phyloP scores from a whole-genome alignment of 164 flowering plant species.

The Chloranthus sessilifolius region DNA sequence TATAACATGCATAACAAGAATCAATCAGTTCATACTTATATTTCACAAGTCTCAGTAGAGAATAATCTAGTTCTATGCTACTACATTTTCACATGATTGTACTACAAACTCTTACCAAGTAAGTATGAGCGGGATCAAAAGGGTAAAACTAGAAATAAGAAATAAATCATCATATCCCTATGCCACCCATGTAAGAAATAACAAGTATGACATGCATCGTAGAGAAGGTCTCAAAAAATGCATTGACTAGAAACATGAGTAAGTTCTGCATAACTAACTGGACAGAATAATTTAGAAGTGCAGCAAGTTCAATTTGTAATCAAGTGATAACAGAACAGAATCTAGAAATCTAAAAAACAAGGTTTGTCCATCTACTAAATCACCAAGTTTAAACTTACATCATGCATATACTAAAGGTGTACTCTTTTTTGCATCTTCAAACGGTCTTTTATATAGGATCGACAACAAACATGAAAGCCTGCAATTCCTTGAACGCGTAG shows the following conservation, averaged over 20 bases:
- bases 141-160: neutral
- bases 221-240: neutral
- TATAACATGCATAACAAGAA: neutral
- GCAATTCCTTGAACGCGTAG: slow-evolving; percentile 1
- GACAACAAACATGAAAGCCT: slow-evolving; percentile 8
- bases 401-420: neutral
- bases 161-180: too few relatives aligned
- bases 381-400: neutral
- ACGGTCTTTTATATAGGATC: neutral
- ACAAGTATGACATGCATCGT: neutral
- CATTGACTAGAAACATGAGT: neutral
- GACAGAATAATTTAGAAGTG: neutral
- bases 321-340: too few relatives aligned
- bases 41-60: too few relatives aligned
- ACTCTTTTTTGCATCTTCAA: slow-evolving; percentile 1
- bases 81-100: neutral
- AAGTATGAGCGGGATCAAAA: neutral
- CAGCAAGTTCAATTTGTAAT: neutral
- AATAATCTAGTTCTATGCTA: neutral
- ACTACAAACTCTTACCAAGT: neutral
- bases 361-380: neutral
- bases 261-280: neutral
- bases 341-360: neutral
- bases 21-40: too few relatives aligned
- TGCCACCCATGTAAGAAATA: neutral